Evolutionary conservation across 2,329 filamentous ascomycete genomes (phyloP).

Genomic region (Didymella glomerata): DNA sequence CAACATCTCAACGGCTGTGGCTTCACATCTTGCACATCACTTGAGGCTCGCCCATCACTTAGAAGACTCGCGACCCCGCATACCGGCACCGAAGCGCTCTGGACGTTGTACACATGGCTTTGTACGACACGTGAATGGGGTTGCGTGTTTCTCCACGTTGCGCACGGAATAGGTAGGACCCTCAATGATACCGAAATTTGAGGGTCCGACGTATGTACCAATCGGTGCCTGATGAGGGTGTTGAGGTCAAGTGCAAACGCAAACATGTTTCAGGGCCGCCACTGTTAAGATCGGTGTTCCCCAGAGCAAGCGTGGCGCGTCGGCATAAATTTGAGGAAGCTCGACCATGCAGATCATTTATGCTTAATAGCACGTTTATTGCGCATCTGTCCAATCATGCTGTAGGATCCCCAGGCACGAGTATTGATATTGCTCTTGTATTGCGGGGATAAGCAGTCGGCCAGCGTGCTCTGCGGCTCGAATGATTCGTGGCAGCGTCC

Average conservation of each 20-base stretch:
- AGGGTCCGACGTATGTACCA: conserved; percentile 13
- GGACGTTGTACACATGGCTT: conserved; percentile 6
- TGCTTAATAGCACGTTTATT: conserved; percentile 13
- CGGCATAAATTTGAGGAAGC: conserved; percentile 21
- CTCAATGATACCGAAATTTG: conserved; percentile 11
- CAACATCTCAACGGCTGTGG: conserved; percentile 10
- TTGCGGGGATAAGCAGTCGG: conserved; percentile 15
- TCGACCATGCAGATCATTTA: conserved; percentile 16
- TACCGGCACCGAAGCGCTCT: background rate
- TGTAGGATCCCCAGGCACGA: background rate
- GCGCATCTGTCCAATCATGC: conserved; percentile 11
- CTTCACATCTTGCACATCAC: conserved; percentile 12
- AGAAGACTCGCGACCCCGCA: conserved; percentile 1
- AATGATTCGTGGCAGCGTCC: background rate
- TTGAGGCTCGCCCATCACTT: conserved; percentile 2
- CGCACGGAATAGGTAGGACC: conserved; percentile 5
- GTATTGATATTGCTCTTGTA: conserved; percentile 7
- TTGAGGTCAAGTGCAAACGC: conserved; percentile 15
- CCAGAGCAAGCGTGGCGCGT: conserved; percentile 4
- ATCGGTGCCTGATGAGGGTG: conserved; percentile 16
- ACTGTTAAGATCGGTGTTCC: conserved; percentile 7
- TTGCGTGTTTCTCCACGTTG: conserved; percentile 20
- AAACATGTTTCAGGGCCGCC: conserved; percentile 14
- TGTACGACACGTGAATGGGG: conserved; percentile 16
- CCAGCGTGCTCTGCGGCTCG: conserved; percentile 6